Conservation (phyloP, 352 stramenopile species). For the Globisporangium perplexum region DNA sequence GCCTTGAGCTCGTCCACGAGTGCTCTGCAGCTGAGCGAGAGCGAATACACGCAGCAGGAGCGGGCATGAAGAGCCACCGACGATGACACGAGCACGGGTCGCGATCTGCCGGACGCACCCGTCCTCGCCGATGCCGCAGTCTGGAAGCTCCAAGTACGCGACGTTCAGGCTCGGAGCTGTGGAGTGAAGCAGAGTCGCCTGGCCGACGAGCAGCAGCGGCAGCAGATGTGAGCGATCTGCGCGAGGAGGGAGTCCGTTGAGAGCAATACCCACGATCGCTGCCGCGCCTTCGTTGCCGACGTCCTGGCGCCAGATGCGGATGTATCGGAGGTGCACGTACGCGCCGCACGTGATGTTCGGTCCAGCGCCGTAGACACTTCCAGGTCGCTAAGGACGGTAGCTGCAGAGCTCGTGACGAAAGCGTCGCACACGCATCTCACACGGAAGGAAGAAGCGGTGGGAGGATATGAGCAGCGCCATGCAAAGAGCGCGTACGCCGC, state of each 20-base stretch:
- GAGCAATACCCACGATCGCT: constrained; percentile 41
- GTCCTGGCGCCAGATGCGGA: constrained; percentile 80
- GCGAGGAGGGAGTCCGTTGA: neutral
- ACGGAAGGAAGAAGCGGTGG: constrained; percentile 21
- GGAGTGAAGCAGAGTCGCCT: constrained; percentile 41
- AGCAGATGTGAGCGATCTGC: neutral
- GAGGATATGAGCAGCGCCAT: constrained; percentile 82
- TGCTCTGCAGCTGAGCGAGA: constrained; percentile 40
- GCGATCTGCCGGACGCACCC: constrained; percentile 18
- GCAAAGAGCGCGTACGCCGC: constrained; percentile 55
- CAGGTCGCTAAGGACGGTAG: constrained; percentile 21
- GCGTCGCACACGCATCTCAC: too few species aligned
- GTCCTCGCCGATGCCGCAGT: constrained; percentile 61
- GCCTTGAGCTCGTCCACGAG: constrained; percentile 40
- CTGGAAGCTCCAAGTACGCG: constrained; percentile 71
- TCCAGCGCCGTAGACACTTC: constrained; percentile 38
- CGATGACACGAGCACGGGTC: neutral
- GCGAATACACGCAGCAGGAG: too few species aligned
- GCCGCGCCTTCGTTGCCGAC: constrained; percentile 66
- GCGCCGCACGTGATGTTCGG: constrained; percentile 56
- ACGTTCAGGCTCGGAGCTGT: constrained; percentile 50
- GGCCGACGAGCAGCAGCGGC: neutral
- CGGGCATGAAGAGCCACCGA: neutral
- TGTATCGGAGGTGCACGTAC: constrained; percentile 65
- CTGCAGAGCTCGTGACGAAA: neutral